Base-by-base conservation (phyloP, 106 monocot species). In the Dioscorea dumetorum region DNA sequence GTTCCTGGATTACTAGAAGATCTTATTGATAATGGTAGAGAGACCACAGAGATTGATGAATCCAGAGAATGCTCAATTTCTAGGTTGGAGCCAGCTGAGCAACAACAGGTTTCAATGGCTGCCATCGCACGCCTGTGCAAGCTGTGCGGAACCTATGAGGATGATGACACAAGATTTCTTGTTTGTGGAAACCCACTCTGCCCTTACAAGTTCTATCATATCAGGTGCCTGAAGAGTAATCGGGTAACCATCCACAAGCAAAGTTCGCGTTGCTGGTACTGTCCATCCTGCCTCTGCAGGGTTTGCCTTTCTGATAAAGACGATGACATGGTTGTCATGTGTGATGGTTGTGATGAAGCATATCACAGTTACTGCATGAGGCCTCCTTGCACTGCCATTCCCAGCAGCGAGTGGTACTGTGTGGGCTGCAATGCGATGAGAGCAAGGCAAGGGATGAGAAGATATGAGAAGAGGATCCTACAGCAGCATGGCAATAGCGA, bases 211-310 rank as follows among this genome's bases (percentile, higher is more conserved):
- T 86, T 61, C 60, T 90, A 86, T 54, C 90, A 90, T 32, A 73
- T 90, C 69, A 77, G 75, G 60, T 90, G 90, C 66, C 49, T 90
- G 70, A 86, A 64, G 57, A 73, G 31, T 49, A 79, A 64, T 60
- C 83, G 86, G 78, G 73, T 81, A 34, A 83, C 86, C 1, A 78
- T 62, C 33, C 64, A 61, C 34, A 66, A 83, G 58, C 51, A 32
- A 31, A 74, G 67, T 50, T 23, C 41, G 56, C 24, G 50, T 12
- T 81, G 90, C 72, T 90, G 90, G 90, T 90, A 86, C 49, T 90
- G 90, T 78, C 90, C 90, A 11, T 90, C 90, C 3, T 90, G 90
- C 64, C 80, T 90, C 10, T 90, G 90, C 51, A 77, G 90, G 70
- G 75, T 31, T 50, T 90, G 90, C 52, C 71, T 73, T 24, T 33